Conservation (phyloP, 805 yeast species). For the Sungouiozyma ichnusensis region DNA sequence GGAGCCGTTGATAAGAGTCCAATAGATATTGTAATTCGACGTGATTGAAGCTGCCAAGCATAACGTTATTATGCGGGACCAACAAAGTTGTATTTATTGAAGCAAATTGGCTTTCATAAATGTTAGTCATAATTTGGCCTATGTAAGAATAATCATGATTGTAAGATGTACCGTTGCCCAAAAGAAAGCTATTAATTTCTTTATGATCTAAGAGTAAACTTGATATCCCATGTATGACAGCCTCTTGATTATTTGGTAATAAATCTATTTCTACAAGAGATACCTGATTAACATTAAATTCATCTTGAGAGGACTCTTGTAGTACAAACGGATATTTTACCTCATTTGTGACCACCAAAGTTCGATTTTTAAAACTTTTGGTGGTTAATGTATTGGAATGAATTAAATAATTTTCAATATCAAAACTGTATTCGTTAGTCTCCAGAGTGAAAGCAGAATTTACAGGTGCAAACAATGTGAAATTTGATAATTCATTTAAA, state of each 20-base stretch:
- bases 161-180: background rate
- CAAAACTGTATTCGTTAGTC: constrained; percentile 6
- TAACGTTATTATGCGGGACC: constrained; percentile 35
- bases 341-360: constrained; percentile 7
- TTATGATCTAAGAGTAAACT: constrained; percentile 32
- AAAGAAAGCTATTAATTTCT: constrained; percentile 25
- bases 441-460: constrained; percentile 56
- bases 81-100: constrained; percentile 33
- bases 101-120: background rate
- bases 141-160: background rate
- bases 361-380: constrained; percentile 7
- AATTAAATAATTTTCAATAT: constrained; percentile 21
- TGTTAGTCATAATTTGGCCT: background rate
- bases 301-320: constrained; percentile 6
- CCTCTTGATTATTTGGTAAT: constrained; percentile 49
- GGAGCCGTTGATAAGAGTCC: constrained; percentile 9
- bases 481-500: constrained; percentile 47
- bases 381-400: constrained; percentile 29
- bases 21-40: constrained; percentile 38
- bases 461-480: constrained; percentile 71
- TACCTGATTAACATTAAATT: constrained; percentile 10
- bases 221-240: constrained; percentile 58
- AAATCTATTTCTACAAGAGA: constrained; percentile 47
- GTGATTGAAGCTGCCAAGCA: constrained; percentile 27
- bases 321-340: constrained; percentile 15